Evolutionary conservation across 768 basidiomycete species (phyloP).

Genomic region (Pleurotus salmoneostramineus): DNA sequence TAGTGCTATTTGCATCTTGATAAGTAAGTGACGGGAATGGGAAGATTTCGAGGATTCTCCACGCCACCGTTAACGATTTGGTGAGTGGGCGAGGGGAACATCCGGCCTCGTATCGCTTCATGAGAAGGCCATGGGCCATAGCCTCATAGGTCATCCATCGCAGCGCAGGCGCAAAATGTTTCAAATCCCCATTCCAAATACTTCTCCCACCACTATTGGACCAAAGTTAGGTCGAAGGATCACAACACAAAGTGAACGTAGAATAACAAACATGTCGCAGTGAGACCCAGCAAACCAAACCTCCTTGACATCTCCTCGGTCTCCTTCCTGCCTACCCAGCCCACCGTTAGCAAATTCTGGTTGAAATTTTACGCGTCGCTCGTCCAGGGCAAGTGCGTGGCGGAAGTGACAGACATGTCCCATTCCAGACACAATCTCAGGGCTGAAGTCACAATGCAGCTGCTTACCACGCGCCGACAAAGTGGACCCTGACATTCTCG

Average conservation of each 20-base stretch:
- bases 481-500: too few species aligned
- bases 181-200: constrained; percentile 12
- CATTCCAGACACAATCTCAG: constrained; percentile 21
- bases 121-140: constrained; percentile 9
- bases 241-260: neutral
- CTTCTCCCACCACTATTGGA: constrained; percentile 16
- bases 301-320: constrained; percentile 18
- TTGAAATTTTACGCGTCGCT: constrained; percentile 41
- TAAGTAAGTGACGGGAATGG: neutral
- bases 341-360: constrained; percentile 29
- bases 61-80: neutral
- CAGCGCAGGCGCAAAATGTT: constrained; percentile 14
- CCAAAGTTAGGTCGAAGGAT: neutral
- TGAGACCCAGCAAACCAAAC: constrained; percentile 27
- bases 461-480: too few species aligned
- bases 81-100: neutral
- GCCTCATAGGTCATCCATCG: constrained; percentile 16
- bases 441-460: constrained; percentile 1
- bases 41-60: neutral
- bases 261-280: constrained; percentile 24
- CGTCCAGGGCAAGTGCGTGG: constrained; percentile 44
- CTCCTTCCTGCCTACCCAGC: neutral
- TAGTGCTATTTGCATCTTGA: neutral
- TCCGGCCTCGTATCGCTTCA: neutral
- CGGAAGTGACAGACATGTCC: constrained; percentile 37